Evolutionary conservation across 2,329 filamentous ascomycete species (phyloP).

Genomic region (Blumeriella jaapii): DNA sequence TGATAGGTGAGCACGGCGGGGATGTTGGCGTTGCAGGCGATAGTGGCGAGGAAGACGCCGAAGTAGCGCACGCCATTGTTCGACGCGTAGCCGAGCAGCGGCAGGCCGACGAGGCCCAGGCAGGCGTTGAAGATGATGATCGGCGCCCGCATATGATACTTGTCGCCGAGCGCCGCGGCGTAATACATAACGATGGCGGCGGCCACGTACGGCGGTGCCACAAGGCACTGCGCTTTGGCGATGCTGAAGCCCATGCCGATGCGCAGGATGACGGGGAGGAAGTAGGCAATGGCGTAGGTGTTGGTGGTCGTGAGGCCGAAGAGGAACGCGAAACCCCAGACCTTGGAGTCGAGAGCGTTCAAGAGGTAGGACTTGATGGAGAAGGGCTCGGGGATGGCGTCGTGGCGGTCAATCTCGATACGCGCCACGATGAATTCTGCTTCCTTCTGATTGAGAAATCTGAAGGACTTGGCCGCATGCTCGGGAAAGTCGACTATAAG

Average conservation of each 20-base stretch:
- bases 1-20: slow-evolving; percentile 68
- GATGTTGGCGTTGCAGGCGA: slow-evolving; percentile 56
- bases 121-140: slow-evolving; percentile 27
- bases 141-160: slow-evolving; percentile 32
- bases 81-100: slow-evolving; percentile 38
- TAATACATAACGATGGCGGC: slow-evolving; percentile 35
- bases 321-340: slow-evolving; percentile 51
- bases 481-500: slow-evolving; percentile 55
- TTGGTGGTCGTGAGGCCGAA: slow-evolving; percentile 59
- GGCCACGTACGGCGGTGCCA: slow-evolving; percentile 39
- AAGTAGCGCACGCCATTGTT: slow-evolving; percentile 40
- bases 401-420: slow-evolving; percentile 46
- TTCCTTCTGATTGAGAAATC: slow-evolving; percentile 42
- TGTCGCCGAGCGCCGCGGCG: slow-evolving; percentile 40
- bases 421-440: slow-evolving; percentile 40
- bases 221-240: slow-evolving; percentile 41
- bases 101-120: slow-evolving; percentile 34
- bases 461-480: slow-evolving; percentile 33
- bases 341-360: slow-evolving; percentile 40
- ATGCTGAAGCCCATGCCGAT: slow-evolving; percentile 42
- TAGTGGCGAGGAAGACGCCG: slow-evolving; percentile 39
- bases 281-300: slow-evolving; percentile 67
- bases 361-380: slow-evolving; percentile 35
- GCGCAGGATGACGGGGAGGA: slow-evolving; percentile 62
- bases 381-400: slow-evolving; percentile 37